Base-by-base conservation (phyloP, 2,329 filamentous ascomycete species). In the Colletotrichum tropicicola region DNA sequence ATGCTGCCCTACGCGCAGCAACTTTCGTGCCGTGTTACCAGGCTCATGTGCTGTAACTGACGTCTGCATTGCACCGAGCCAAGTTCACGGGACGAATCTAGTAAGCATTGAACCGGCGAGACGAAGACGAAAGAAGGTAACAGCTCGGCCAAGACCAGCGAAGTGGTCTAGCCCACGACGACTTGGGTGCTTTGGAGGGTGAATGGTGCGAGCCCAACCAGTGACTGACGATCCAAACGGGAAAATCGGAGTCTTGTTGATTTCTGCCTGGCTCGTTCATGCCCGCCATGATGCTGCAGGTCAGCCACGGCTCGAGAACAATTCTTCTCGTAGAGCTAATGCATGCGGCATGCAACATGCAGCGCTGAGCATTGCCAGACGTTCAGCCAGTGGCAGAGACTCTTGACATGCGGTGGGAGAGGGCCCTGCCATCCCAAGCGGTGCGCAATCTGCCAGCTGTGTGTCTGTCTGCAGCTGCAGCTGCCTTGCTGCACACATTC, bases 301-400 rank as follows among this genome's bases (percentile, higher is more conserved):
- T 19, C 37, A 60, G 59, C 27, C 39, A 35, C 23, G 41, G 45
- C 30, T 57, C 52, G 21, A 41, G 28, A 30, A 32, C 45, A 19
- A 28, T 39, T 48, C 19, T 28, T 49, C 17, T 41, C 21, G 43
- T 55, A 49, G 17, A 43, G 23, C 57, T 65, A 65, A 56, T 27
- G 57, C 57, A 49, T 56, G 62, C 41, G 19, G 7, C 27, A 53
- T 60, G 60, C 60, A n/a, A n/a, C 57, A 55, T 56, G 62, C 44
- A 27, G 9, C 28, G 49, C 56, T 57, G 57, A 65, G 39, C 47
- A 35, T 37, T 28, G 47, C 52, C 57, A 59, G 43, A 28, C 35
- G 12, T 51, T 44, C 43, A 45, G 23, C 43, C 43, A 19, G 21
- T 45, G 15, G 43, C 23, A 53, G 17, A 32, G 37, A 21, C 13